These are phyloP conservation scores for Plasmodium inui DNA, from an alignment of 169 alveolate genomes.

Conservation along the genomic window DNA sequence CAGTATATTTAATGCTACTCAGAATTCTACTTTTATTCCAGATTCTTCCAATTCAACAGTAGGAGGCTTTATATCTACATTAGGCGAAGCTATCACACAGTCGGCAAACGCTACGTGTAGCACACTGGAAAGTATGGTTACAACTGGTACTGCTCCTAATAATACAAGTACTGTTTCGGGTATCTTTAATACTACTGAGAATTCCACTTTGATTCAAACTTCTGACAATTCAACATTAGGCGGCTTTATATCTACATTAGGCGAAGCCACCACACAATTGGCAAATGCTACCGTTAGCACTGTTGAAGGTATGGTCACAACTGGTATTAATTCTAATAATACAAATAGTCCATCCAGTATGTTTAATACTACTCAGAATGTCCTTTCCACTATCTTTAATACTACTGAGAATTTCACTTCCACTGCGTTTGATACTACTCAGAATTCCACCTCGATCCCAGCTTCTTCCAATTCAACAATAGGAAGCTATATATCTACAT, in stretches of 20 bases:
- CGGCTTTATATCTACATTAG: too few relatives aligned
- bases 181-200: neutral
- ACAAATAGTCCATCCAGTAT: too few relatives aligned
- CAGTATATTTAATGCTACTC: neutral
- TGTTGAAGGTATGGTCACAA: neutral
- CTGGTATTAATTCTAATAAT: neutral
- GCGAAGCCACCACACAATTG: neutral
- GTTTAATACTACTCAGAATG: neutral
- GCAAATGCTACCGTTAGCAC: neutral
- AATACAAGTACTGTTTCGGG: too few relatives aligned
- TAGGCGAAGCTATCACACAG: neutral
- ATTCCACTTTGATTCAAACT: neutral
- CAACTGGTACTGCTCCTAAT: neutral
- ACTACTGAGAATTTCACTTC: too few relatives aligned
- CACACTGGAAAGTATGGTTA: neutral
- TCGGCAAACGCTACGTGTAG: neutral
- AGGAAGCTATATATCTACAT: neutral
- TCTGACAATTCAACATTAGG: neutral
- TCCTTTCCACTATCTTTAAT: neutral
- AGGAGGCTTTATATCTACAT: neutral
- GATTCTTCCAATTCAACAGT: neutral
- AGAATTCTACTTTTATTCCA: neutral
- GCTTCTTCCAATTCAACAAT: neutral
- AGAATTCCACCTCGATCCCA: too few relatives aligned
- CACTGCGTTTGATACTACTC: too few relatives aligned